phyloP scores from a whole-genome alignment of 257 asterid species.

The Nicotiana tabacum region DNA sequence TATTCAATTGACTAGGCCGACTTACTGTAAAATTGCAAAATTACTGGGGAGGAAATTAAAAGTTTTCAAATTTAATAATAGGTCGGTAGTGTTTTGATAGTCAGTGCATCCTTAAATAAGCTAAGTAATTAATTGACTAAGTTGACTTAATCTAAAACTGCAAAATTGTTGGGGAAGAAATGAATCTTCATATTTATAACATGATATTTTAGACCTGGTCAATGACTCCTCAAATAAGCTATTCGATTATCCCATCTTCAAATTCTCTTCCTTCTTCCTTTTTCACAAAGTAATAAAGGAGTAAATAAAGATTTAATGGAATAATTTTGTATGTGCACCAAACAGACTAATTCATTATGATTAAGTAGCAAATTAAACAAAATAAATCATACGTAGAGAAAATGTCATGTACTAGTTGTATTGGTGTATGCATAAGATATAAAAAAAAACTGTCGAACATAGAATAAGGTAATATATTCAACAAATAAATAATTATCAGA shows the following conservation, averaged over 20 bases:
- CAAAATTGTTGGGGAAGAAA: neutral
- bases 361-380: too few species aligned
- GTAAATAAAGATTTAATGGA: neutral
- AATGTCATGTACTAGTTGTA: too few species aligned
- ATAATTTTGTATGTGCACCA: neutral
- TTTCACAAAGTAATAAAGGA: neutral
- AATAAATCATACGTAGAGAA: too few species aligned
- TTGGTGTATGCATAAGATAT: too few species aligned
- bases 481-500: too few species aligned
- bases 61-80: neutral
- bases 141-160: neutral
- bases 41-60: neutral
- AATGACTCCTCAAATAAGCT: neutral
- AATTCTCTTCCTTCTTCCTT: neutral
- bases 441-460: too few species aligned
- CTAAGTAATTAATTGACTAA: neutral
- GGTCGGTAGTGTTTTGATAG: neutral
- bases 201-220: neutral
- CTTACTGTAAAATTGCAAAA: neutral
- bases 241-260: too few species aligned
- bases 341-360: neutral
- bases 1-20: neutral
- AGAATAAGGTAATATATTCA: too few species aligned
- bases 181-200: neutral
- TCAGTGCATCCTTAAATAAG: neutral